Evolutionary conservation across 2,329 filamentous ascomycete genomes (phyloP).

Genomic region (Ceratocystis lukuohia): DNA sequence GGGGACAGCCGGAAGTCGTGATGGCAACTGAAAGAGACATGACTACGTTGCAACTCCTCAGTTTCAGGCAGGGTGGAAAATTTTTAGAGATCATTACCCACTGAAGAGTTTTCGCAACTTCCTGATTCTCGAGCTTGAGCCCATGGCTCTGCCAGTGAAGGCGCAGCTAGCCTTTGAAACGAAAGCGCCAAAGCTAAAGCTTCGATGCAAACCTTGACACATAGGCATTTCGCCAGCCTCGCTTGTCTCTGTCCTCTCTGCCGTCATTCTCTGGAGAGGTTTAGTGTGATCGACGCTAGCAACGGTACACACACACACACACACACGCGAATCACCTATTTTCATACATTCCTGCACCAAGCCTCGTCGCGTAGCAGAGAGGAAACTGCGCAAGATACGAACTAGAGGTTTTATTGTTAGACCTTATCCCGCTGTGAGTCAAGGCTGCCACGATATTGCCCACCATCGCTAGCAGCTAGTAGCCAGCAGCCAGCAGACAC

Average conservation of each 20-base stretch:
- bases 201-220: neutral
- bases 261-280: neutral
- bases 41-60: too few species aligned
- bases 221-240: neutral
- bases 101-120: neutral
- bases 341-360: too few species aligned
- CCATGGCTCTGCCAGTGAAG: neutral
- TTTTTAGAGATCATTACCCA: neutral
- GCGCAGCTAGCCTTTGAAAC: neutral
- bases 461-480: neutral
- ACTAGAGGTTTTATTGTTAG: neutral
- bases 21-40: too few species aligned
- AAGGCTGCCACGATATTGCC: neutral
- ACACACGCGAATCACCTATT: too few species aligned
- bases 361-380: too few species aligned
- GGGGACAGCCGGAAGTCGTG: too few species aligned
- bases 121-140: neutral
- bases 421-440: neutral
- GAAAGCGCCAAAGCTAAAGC: neutral
- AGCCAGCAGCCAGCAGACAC: neutral
- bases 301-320: neutral
- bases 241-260: neutral
- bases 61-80: too few species aligned
- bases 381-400: neutral
- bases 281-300: neutral